A percentile compares a stretch with the other conserved stretches of the same genome.
Conservation (phyloP, 2,329 filamentous ascomycete genomes). For the Rasamsonia emersonii region DNA sequence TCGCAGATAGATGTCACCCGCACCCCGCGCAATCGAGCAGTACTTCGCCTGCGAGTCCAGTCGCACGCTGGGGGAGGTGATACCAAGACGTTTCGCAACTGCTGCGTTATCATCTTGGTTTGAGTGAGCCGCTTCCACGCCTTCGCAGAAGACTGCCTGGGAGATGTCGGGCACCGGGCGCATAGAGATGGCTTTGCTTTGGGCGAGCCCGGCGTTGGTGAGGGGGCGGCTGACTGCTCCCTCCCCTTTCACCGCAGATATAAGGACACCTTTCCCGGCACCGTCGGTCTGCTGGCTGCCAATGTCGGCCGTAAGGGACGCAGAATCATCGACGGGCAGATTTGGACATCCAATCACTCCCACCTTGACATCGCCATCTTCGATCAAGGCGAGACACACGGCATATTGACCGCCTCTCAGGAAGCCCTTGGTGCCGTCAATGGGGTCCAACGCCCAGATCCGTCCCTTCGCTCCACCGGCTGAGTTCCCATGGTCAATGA, state of each 20-base stretch:
- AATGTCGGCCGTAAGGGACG: conserved; percentile 60
- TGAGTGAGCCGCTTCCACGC: conserved; percentile 87
- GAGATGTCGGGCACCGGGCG: conserved; percentile 63
- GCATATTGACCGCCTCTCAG: conserved; percentile 94
- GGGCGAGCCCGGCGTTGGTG: conserved; percentile 38
- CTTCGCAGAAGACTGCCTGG: conserved; percentile 89
- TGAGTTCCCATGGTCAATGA: conserved; percentile 47
- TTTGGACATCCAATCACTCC: conserved; percentile 95
- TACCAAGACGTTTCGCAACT: conserved; percentile 77
- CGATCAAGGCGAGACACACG: conserved; percentile 83
- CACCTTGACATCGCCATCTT: conserved; percentile 87
- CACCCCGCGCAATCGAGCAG: conserved; percentile 84
- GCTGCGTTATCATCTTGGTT: conserved; percentile 78
- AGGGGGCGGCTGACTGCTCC: conserved; percentile 76
- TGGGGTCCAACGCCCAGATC: conserved; percentile 95
- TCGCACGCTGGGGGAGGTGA: conserved; percentile 79
- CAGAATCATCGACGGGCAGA: conserved; percentile 75
- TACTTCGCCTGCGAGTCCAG: conserved; percentile 99
- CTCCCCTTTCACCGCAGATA: conserved; percentile 70
- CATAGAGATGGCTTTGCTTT: conserved; percentile 66
- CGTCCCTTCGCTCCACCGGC: conserved; percentile 39
- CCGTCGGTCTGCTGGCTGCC: conserved; percentile 66
- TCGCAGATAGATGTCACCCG: conserved; percentile 88
- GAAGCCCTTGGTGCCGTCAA: conserved; percentile 97
- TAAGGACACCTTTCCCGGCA: conserved; percentile 73